Conservation (phyloP, 1,284 basidiomycete species). For the Naganishia liquefaciens region DNA sequence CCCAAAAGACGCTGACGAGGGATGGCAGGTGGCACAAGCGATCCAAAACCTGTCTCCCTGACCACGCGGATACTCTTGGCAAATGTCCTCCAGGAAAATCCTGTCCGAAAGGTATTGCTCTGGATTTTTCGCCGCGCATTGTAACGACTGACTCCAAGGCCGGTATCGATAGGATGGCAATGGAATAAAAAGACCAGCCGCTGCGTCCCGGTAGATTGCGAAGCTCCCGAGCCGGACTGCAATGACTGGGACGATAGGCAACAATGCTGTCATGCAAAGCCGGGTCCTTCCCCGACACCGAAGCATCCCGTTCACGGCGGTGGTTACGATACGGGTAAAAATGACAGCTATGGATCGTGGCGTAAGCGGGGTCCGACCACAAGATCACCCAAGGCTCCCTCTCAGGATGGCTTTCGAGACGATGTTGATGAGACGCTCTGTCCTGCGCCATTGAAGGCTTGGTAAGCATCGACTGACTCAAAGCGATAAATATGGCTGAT, state of each 20-base stretch:
- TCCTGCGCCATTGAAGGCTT: constrained; percentile 20
- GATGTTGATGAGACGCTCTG: constrained; percentile 19
- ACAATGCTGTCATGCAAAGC: constrained; percentile 31
- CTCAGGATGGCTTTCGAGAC: not conserved
- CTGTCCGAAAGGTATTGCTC: constrained; percentile 44
- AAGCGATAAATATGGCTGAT: not conserved
- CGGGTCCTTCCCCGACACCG: constrained; percentile 16
- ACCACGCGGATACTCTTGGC: constrained; percentile 38
- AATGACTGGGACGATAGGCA: constrained; percentile 29
- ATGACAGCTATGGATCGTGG: not conserved
- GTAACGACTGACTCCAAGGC: not conserved
- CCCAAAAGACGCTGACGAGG: not conserved
- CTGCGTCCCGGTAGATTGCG: constrained; percentile 42
- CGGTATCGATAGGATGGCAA: constrained; percentile 44
- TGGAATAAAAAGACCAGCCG: constrained; percentile 41
- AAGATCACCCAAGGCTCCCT: no score
- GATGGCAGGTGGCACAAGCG: constrained; percentile 40
- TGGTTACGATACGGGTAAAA: not conserved
- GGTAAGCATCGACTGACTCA: not conserved
- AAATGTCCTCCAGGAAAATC: constrained; percentile 41
- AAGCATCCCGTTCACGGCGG: not conserved
- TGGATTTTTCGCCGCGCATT: not conserved
- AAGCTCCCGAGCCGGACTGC: constrained; percentile 45
- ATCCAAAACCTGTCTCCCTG: constrained; percentile 41
- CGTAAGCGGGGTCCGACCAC: constrained; percentile 5